phyloP scores from a whole-genome alignment of 495 filamentous ascomycete genomes.

The Xeromyces bisporus region DNA sequence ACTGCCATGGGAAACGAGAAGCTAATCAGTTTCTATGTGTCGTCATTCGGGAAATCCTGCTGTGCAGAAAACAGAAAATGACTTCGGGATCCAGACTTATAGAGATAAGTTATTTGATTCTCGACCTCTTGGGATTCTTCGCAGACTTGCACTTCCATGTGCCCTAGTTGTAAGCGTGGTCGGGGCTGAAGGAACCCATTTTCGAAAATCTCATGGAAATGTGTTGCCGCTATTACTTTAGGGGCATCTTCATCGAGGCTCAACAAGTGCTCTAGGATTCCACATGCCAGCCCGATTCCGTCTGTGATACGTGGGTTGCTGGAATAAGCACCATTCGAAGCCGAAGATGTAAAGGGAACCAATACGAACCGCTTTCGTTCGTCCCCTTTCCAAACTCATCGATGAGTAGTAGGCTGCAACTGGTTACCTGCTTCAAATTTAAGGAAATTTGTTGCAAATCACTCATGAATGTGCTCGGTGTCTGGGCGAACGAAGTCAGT shows the following conservation, averaged over 20 bases:
- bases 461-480: constrained; percentile 85
- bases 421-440: constrained; percentile 59
- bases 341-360: background rate
- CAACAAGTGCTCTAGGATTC: constrained; percentile 64
- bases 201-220: constrained; percentile 91
- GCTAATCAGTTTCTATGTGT: too few species aligned
- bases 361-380: constrained; percentile 37
- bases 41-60: constrained; percentile 6
- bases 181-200: constrained; percentile 42
- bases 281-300: constrained; percentile 73
- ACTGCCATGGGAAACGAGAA: too few species aligned
- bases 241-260: constrained; percentile 42
- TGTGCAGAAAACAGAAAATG: background rate
- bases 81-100: constrained; percentile 34
- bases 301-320: constrained; percentile 28
- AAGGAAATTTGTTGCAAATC: constrained; percentile 81
- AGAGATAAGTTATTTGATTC: constrained; percentile 79
- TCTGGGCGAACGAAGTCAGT: constrained; percentile 15
- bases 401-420: constrained; percentile 62
- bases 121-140: constrained; percentile 37
- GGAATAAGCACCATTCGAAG: constrained; percentile 1
- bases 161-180: constrained; percentile 49
- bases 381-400: constrained; percentile 98
- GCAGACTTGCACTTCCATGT: constrained; percentile 78
- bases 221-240: constrained; percentile 75